Base-by-base conservation (phyloP, 1,139 yeast genomes). In the Hansenula anomala region DNA sequence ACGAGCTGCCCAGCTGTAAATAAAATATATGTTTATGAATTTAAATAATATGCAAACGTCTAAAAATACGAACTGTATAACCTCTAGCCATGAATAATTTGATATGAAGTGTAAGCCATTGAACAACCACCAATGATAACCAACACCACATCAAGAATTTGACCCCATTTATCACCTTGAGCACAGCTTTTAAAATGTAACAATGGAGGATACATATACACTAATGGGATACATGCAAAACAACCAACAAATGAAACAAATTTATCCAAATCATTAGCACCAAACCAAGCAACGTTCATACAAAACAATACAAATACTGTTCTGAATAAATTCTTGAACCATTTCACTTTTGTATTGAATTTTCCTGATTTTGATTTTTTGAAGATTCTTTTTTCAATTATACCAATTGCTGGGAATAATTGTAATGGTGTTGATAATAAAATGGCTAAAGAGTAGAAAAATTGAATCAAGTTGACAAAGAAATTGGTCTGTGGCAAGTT, bases 231-330 rank as follows among this genome's bases (percentile, higher is more conserved):
- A 56, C 94, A 84, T 1, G 90, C 90, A 63, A 83, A 79, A 40
- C 89, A 82, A 1, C 94, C 94, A 36, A 82, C 80, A 55, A 84
- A 80, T 3, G 88, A 78, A 19, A 84, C 90, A 60, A 84, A 81
- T 46, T 68, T 71, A 54, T 84, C 92, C 44, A 84, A 63, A 52
- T 81, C 77, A 42, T 71, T 68, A 2, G 88, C 82, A 0, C 90
- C 90, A 46, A 68, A 66, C 42, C 76, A 71, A 2, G 84, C 80
- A 38, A 76, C 60, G 14, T 67, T 47, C 3, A 81, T 72, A 2
- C 82, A 79, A 5, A 67, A 46, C 0, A 70, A 34, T 1, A 84
- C 89, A 42, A 79, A 69, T 1, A 60, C 33, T 3, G 75, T 60
- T 43, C 94, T 63, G 38, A 80, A 69, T 1, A 68, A 42, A 48